Base-by-base conservation (phyloP, 2,329 filamentous ascomycete species). In the Cladosporium sp. region DNA sequence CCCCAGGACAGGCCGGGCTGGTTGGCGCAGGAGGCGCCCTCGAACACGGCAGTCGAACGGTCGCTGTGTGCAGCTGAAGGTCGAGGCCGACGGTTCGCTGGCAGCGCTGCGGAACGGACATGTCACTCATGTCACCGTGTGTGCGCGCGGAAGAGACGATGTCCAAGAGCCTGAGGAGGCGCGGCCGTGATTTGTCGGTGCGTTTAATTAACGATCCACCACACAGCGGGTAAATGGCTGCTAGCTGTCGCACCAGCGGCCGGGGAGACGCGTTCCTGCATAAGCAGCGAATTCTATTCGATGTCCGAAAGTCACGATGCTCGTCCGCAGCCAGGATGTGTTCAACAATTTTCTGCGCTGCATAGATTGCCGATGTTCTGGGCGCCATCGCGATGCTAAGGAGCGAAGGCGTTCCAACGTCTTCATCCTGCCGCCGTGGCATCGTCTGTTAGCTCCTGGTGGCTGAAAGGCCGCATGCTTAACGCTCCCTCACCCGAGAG, bases 231-330 rank as follows among this genome's bases (percentile, higher is more conserved):
- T 43, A 43, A 50, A 50, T 22, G 10, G 10, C 11, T 38, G 43
- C 22, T 49, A 49, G 46, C 37, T 41, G 46, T 49, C 46, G n/a
- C 46, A 49, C 46, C 46, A 49, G 31, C 28, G 48, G 32, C 41
- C 40, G 40, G 42, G 48, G 40, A 50, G 48, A 28, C 32, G 48
- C 31, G 48, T 50, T 43, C 48, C 48, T 50, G 48, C 48, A 50
- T 43, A 19, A 43, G 48, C 32, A 35, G 10, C 40, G 31, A 33
- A 31, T 13, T 10, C 19, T 35, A 22, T 42, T 37, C 40, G 38
- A 37, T 35, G 16, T 50, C 48, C 48, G 48, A 43, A 43, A 43
- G 48, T 33, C 48, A 50, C 48, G 40, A 50, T 35, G 34, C 48
- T 50, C 37, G 38, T 43, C 46, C 46, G 46, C 37, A 14, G 35